Evolutionary conservation across 2,329 filamentous ascomycete species (phyloP).

Genomic region (Hypoxylon sp.): DNA sequence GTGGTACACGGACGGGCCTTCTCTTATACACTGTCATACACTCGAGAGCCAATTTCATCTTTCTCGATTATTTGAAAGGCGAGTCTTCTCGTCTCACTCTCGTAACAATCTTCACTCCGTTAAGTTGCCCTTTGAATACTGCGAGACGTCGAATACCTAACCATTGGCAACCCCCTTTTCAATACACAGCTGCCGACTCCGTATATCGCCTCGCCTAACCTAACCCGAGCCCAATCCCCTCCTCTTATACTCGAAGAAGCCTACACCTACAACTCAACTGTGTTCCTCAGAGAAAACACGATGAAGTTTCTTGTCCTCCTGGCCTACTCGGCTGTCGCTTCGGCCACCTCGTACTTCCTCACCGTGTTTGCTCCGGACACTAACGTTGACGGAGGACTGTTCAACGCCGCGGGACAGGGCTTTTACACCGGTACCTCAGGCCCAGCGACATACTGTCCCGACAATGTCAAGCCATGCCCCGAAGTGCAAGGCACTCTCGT

Average conservation of each 20-base stretch:
- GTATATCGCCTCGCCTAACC: not conserved
- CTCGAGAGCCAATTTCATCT: conserved; percentile 1
- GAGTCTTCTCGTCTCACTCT: not conserved
- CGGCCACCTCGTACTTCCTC: conserved; percentile 48
- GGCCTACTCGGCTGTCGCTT: conserved; percentile 36
- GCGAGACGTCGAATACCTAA: conserved; percentile 32
- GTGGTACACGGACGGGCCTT: not conserved
- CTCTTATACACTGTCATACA: conserved; percentile 22
- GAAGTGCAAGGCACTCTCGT: conserved; percentile 49
- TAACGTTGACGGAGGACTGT: conserved; percentile 40
- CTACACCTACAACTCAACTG: not conserved
- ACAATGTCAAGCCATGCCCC: conserved; percentile 41
- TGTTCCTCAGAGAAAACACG: not conserved
- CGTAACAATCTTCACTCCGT: not conserved
- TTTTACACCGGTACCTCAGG: conserved; percentile 49
- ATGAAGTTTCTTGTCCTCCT: conserved; percentile 38
- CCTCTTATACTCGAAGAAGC: not conserved
- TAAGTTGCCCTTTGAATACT: not conserved
- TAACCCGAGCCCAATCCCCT: not conserved
- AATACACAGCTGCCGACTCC: not conserved
- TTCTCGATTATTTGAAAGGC: not conserved
- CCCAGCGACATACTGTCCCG: conserved; percentile 50
- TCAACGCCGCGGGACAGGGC: conserved; percentile 47
- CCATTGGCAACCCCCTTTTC: conserved; percentile 45
- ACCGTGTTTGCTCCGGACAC: conserved; percentile 49